Base-by-base conservation (phyloP, 2,329 filamentous ascomycete species). In the Monosporascus sp. region DNA sequence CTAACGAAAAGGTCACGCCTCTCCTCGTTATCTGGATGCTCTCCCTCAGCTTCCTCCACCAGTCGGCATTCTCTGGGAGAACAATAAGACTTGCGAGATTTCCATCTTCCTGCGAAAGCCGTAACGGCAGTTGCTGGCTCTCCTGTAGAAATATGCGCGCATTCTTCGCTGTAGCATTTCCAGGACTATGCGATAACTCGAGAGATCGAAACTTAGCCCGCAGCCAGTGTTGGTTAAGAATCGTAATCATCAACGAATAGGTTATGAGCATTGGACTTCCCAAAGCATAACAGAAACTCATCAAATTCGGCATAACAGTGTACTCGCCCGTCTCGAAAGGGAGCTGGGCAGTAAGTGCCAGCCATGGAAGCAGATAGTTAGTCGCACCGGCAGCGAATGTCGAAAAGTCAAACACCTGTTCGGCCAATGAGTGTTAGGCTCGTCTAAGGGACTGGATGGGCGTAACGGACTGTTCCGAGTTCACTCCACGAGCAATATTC, bases 251-350 rank as follows among this genome's bases (percentile, higher is more conserved):
- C 9, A 61, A 37, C 14, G 59, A 58, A 37, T 58, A 58, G 14
- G 59, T 55, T 48, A 60, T 57, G 14, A 61, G 51, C 56, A 61
- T 53, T 2, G 58, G 59, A 24, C 59, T 61, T 0, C 59, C 59
- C 27, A 61, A 48, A 2, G 58, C 54, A 16, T 58, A 52, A 44
- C 56, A 58, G 22, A 61, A 58, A 46, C 59, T 57, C 50, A 61
- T 53, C 38, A 58, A 48, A 45, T 56, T 51, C 17, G 54, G 51
- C 9, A 54, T 31, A 16, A 55, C 49, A 14, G 56, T 53, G 49
- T 58, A 48, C 37, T 58, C 54, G 2, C 58, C 58, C 2, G 59
- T 57, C 52, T 61, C 58, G 27, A 58, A 61, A 2, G 58, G 59
- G 5, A 61, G 58, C 52, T 61, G 59, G 14, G 58, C 56, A 6